phyloP scores from a whole-genome alignment of 768 basidiomycete species.

The Postia placenta region DNA sequence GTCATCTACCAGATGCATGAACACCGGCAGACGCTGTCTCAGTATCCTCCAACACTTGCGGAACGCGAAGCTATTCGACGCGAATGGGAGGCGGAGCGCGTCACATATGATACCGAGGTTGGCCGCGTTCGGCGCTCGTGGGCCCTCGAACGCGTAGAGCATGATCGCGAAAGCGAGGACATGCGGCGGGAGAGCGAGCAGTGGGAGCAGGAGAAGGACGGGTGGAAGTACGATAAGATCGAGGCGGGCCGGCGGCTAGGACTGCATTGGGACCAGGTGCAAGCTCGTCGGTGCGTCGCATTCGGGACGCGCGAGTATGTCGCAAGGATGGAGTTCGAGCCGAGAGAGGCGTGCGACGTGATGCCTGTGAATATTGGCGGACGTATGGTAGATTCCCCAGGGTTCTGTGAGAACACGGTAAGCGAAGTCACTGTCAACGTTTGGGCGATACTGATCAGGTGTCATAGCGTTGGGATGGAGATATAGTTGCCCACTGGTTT shows the following conservation, averaged over 20 bases:
- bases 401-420: conserved; percentile 9
- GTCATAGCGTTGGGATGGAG: not conserved
- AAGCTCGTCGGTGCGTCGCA: conserved; percentile 7
- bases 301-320: conserved; percentile 16
- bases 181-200: conserved; percentile 11
- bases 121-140: not conserved
- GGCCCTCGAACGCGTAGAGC: conserved; percentile 7
- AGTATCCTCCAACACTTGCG: not conserved
- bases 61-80: not conserved
- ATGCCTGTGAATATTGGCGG: conserved; percentile 13
- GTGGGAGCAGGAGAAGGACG: conserved; percentile 2
- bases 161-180: conserved; percentile 6
- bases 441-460: not conserved
- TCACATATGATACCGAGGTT: not conserved
- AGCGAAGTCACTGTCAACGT: not conserved
- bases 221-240: not conserved
- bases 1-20: not conserved
- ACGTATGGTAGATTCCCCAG: conserved; percentile 3
- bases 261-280: conserved; percentile 11
- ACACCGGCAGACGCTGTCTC: not conserved
- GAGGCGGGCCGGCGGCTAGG: conserved; percentile 9
- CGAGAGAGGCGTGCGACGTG: conserved; percentile 9
- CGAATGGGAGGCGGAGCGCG: not conserved
- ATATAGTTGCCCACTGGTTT: conserved; percentile 7
- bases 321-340: conserved; percentile 10